Evolutionary conservation across 2,329 filamentous ascomycete species (phyloP).

Genomic region (Exserohilum rostratum): DNA sequence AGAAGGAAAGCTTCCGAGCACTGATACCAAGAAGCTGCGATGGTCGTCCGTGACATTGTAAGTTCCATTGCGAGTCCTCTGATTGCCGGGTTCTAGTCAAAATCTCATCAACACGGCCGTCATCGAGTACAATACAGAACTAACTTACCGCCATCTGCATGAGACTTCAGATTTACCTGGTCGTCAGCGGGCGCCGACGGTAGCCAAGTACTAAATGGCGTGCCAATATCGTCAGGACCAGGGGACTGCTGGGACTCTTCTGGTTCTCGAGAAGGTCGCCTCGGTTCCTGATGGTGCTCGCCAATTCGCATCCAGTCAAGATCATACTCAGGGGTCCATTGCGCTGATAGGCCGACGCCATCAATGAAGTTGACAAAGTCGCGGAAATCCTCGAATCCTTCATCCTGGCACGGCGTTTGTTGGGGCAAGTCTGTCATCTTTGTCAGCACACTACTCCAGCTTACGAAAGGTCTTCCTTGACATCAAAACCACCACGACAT

Average conservation of each 20-base stretch:
- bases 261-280: constrained; percentile 27
- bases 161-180: constrained; percentile 30
- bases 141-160: constrained; percentile 23
- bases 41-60: constrained; percentile 38
- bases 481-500: not conserved
- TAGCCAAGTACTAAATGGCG: constrained; percentile 40
- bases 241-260: constrained; percentile 22
- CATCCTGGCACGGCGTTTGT: constrained; percentile 23
- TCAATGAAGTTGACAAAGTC: constrained; percentile 44
- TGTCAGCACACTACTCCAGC: not conserved
- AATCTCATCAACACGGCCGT: not conserved
- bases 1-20: constrained; percentile 25
- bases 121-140: not conserved
- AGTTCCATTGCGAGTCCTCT: constrained; percentile 25
- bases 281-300: constrained; percentile 25
- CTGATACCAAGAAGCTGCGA: constrained; percentile 27
- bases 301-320: constrained; percentile 35
- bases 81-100: constrained; percentile 23
- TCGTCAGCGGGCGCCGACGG: constrained; percentile 38
- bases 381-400: constrained; percentile 39
- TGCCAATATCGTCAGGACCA: constrained; percentile 35
- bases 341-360: constrained; percentile 38
- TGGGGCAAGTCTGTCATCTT: constrained; percentile 12
- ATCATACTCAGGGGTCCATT: constrained; percentile 41
- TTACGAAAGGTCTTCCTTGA: not conserved